A percentile compares a stretch with the other conserved stretches of the same genome.
These are phyloP conservation scores for Vigna hirtella DNA, from an alignment of 306 rosid genomes.

Conservation along the genomic window DNA sequence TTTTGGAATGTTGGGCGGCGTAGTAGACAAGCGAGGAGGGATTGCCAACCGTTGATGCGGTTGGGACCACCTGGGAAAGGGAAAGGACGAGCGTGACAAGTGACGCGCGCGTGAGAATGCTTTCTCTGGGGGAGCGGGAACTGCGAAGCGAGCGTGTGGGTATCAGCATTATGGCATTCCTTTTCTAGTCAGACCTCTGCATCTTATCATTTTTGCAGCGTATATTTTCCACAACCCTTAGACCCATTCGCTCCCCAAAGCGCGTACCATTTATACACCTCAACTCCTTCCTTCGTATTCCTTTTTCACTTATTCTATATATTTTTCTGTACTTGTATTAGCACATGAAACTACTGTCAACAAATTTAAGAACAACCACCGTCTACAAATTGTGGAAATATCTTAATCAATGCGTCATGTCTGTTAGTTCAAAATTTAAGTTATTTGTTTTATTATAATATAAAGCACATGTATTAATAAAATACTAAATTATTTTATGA, in stretches of 20 bases:
- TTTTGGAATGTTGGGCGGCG: conserved; percentile 47
- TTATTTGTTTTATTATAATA: no score
- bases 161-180: conserved; percentile 52
- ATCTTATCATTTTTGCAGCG: conserved; percentile 45
- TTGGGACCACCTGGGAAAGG: conserved; percentile 14
- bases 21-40: conserved; percentile 33
- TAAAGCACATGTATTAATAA: no score
- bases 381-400: no score
- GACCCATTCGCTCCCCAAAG: conserved; percentile 51
- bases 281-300: no score
- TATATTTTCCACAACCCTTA: neutral
- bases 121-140: conserved; percentile 44
- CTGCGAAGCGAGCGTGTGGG: conserved; percentile 67
- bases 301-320: no score
- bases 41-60: conserved; percentile 39
- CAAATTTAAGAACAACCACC: no score
- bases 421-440: no score
- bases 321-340: no score
- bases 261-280: conserved; percentile 40
- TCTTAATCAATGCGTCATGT: no score
- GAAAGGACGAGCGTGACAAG: neutral
- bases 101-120: conserved; percentile 37
- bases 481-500: no score
- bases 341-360: no score
- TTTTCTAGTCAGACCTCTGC: conserved; percentile 51